Conservation (phyloP, 202 grass and related monocot species). For the Setaria viridis region DNA sequence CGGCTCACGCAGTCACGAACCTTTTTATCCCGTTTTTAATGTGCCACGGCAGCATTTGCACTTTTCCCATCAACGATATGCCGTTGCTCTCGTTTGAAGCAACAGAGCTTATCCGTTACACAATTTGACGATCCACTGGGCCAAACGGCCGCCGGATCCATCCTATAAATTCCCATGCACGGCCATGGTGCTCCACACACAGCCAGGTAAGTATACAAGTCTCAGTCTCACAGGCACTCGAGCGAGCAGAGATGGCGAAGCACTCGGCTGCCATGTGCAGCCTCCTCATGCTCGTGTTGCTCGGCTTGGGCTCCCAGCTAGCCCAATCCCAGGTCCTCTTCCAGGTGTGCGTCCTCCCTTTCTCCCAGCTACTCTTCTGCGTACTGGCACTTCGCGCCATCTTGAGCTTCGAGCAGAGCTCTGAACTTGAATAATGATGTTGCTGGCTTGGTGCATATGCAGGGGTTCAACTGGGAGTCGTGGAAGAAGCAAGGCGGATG, state of each 20-base stretch:
- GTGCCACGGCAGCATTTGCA: background rate
- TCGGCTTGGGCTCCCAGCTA: slow-evolving; percentile 36
- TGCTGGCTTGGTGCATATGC: no score
- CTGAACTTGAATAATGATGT: no score
- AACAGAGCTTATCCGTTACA: slow-evolving; percentile 43
- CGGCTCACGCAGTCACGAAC: no score
- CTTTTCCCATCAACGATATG: background rate
- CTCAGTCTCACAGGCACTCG: no score
- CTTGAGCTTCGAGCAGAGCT: no score
- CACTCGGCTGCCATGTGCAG: slow-evolving; percentile 9
- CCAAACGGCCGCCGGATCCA: background rate
- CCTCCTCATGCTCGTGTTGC: slow-evolving; percentile 27
- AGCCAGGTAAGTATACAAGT: background rate
- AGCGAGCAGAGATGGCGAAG: slow-evolving; percentile 19
- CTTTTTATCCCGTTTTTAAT: background rate
- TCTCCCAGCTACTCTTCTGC: no score
- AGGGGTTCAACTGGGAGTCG: no score
- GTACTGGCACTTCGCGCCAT: no score
- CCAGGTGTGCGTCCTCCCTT: background rate
- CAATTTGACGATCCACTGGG: background rate
- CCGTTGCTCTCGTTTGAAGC: slow-evolving; percentile 32
- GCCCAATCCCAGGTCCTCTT: slow-evolving; percentile 52
- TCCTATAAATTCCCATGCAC: slow-evolving; percentile 46
- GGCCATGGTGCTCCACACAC: background rate
- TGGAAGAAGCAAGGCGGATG: no score